Evolutionary conservation across 2,329 filamentous ascomycete genomes (phyloP), one percentile per base, ranked within the genome.

Genomic region (Penicillium sp.): DNA sequence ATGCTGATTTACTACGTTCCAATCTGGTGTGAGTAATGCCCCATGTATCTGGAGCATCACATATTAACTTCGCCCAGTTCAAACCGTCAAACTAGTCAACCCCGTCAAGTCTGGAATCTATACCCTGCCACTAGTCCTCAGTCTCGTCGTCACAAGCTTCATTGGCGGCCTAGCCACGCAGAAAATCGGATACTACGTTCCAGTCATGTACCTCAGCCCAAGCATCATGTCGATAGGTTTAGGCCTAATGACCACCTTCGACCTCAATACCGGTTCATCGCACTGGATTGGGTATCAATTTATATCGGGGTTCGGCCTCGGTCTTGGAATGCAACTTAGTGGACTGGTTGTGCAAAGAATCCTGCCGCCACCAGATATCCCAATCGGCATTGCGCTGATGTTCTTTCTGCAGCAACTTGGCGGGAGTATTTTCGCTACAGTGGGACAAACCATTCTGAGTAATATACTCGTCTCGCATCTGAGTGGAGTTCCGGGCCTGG

Each of bases 71-170:
- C n/a, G 13, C 8, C 23, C 14, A 52, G 50, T 80, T 67, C 78
- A 81, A 65, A 73, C 76, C 43, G 74, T 75, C 55, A 77, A 78
- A 62, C 67, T 72, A 21, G 74, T 72, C 4, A 69, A 69, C 2
- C 74, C 78, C 16, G 70, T 75, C 27, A 62, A 69, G 16, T 73
- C 72, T 21, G 75, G 72, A 14, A 66, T 70, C 54, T 58, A 69
- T 62, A 64, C 67, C 49, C 19, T 74, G 1, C 77, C 77, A 3
- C 70, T 78, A 51, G 71, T 78, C 59, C 69, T 76, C 57, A 54
- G 69, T 10, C 50, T 69, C 7, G 67, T 68, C 31, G 29, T 72
- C 16, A 59, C 59, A 35, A 60, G 58, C 23, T 61, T 69, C 26
- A 13, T 58, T 2, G 50, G 60, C 2, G 68, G 68, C 14, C 35